Percentiles rank a stretch among this genome's conserved stretches.
Evolutionary conservation across 2,329 filamentous ascomycete species (phyloP).

Genomic region (Acrocalymma vagum): DNA sequence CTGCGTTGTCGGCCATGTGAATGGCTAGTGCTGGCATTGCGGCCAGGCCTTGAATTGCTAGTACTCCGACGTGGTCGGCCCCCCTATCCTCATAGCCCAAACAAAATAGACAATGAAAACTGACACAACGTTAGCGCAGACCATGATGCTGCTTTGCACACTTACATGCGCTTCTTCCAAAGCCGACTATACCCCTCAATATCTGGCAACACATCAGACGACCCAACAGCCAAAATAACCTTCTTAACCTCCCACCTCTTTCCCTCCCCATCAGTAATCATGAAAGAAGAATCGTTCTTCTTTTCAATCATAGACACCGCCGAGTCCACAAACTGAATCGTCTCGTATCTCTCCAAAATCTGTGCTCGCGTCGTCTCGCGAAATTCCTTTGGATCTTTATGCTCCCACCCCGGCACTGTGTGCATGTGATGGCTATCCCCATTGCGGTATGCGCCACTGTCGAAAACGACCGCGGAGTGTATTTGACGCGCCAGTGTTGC

Average conservation of each 20-base stretch:
- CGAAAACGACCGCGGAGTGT: slow-evolving; percentile 51
- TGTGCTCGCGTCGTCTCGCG: slow-evolving; percentile 33
- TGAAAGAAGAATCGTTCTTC: slow-evolving; percentile 30
- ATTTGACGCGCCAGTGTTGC: slow-evolving; percentile 42
- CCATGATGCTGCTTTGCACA: too few relatives aligned
- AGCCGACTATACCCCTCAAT: slow-evolving; percentile 61
- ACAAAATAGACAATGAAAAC: slow-evolving; percentile 66
- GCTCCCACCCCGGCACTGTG: slow-evolving; percentile 49
- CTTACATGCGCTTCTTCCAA: slow-evolving; percentile 60
- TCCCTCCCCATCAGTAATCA: slow-evolving; percentile 49
- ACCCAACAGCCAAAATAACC: slow-evolving; percentile 62
- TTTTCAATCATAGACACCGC: slow-evolving; percentile 25
- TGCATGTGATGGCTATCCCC: slow-evolving; percentile 49
- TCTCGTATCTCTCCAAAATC: slow-evolving; percentile 34
- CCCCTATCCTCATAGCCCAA: slow-evolving; percentile 65
- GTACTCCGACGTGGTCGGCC: slow-evolving; percentile 30
- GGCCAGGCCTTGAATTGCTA: slow-evolving; percentile 22
- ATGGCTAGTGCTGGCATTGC: slow-evolving; percentile 30
- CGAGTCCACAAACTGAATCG: slow-evolving; percentile 26
- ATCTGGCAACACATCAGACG: slow-evolving; percentile 58
- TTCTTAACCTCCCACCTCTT: slow-evolving; percentile 57
- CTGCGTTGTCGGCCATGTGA: slow-evolving; percentile 56
- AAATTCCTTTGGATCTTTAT: slow-evolving; percentile 41
- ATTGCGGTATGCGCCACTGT: slow-evolving; percentile 51
- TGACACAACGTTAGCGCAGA: too few relatives aligned